These are phyloP conservation scores for Lactarius vividus DNA, from an alignment of 768 basidiomycete species.

Conservation along the genomic window DNA sequence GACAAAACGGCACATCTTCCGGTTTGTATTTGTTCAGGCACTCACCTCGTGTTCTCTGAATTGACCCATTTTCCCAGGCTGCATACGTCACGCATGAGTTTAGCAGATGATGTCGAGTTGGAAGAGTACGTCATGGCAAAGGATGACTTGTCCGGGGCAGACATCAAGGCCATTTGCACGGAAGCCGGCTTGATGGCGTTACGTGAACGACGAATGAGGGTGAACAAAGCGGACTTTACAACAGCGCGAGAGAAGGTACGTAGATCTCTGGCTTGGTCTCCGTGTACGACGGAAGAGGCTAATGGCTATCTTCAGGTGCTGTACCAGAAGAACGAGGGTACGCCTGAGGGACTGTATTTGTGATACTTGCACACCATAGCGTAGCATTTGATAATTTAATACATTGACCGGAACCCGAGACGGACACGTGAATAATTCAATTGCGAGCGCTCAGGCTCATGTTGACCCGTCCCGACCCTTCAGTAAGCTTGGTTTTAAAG, in stretches of 20 bases:
- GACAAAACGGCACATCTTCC: conserved; percentile 98
- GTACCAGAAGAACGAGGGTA: conserved; percentile 97
- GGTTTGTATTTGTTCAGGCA: conserved; percentile 41
- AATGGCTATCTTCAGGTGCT: conserved; percentile 51
- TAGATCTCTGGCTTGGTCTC: conserved; percentile 5
- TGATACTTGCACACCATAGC: conserved; percentile 37
- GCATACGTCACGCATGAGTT: conserved; percentile 93
- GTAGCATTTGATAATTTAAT: conserved; percentile 19
- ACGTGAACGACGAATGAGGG: conserved; percentile 92
- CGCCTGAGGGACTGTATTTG: conserved; percentile 85
- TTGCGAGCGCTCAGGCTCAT: too few species aligned
- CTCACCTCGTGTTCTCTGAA: conserved; percentile 6
- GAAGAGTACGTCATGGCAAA: conserved; percentile 96
- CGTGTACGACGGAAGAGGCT: conserved; percentile 22
- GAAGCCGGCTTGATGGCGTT: conserved; percentile 96
- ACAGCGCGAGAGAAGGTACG: conserved; percentile 89
- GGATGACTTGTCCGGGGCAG: conserved; percentile 94
- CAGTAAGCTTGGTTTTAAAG: not conserved
- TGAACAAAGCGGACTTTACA: conserved; percentile 88
- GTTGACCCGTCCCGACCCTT: not conserved
- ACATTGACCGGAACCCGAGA: not conserved
- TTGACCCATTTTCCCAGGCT: conserved; percentile 44
- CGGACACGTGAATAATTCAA: conserved; percentile 13
- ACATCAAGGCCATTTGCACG: conserved; percentile 98
- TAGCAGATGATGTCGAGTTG: conserved; percentile 83